These are phyloP conservation scores for Diversispora epigaea DNA, from an alignment of 192 early-diverging fungal species.

Conservation along the genomic window DNA sequence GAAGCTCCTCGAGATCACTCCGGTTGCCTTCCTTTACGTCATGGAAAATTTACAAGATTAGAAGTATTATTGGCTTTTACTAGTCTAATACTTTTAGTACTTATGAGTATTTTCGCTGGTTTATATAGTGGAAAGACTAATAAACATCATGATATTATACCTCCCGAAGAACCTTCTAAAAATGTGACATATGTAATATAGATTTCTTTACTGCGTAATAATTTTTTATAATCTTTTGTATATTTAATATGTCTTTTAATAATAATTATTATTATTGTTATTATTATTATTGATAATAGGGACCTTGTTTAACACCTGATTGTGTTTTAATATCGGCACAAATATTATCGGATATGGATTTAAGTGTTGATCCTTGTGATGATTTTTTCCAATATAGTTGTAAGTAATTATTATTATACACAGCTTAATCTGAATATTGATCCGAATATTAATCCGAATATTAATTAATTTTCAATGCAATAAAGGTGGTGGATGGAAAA, in stretches of 20 bases:
- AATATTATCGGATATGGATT: constrained; percentile 57
- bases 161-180: not conserved
- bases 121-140: constrained; percentile 26
- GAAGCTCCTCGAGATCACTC: constrained; percentile 11
- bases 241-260: not conserved
- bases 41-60: constrained; percentile 11
- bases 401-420: constrained; percentile 35
- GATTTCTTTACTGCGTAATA: not conserved
- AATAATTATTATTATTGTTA: not conserved
- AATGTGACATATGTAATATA: not conserved
- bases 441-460: not conserved
- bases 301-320: constrained; percentile 51
- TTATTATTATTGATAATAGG: too few species aligned
- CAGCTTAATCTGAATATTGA: not conserved
- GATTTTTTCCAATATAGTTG: constrained; percentile 70
- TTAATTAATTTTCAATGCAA: too few species aligned
- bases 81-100: constrained; percentile 8
- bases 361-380: constrained; percentile 58
- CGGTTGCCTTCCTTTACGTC: not conserved
- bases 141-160: not conserved
- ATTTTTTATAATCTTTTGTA: not conserved
- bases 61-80: constrained; percentile 8
- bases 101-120: constrained; percentile 27
- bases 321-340: constrained; percentile 55
- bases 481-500: constrained; percentile 61